These are phyloP conservation scores for Escallonia herrerae DNA, from an alignment of 129 eudicot species.

Conservation along the genomic window DNA sequence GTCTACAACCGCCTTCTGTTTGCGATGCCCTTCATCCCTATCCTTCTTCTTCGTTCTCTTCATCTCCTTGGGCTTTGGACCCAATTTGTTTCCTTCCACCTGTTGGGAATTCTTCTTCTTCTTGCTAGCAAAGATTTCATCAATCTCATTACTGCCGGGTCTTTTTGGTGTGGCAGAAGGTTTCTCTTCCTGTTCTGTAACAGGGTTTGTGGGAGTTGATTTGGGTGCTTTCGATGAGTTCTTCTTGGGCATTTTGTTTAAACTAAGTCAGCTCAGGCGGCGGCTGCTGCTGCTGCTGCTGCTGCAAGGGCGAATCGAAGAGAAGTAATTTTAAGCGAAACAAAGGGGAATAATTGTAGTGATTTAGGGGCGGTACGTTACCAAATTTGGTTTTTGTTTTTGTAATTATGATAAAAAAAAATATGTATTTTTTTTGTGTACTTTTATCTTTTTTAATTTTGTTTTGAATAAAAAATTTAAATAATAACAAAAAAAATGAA, in stretches of 20 bases:
- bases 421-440: no score
- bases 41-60: constrained; percentile 22
- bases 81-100: constrained; percentile 15
- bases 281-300: no score
- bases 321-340: no score
- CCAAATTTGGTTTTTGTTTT: no score
- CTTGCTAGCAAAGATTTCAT: constrained; percentile 62
- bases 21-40: constrained; percentile 10
- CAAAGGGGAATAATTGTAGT: no score
- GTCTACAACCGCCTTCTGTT: constrained; percentile 10
- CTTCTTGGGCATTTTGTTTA: constrained; percentile 41
- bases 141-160: constrained; percentile 51
- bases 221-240: constrained; percentile 25
- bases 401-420: no score
- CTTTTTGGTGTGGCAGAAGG: constrained; percentile 19
- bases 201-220: constrained; percentile 15
- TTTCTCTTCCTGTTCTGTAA: constrained; percentile 21
- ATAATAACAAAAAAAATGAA: no score
- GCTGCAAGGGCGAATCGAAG: no score
- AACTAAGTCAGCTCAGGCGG: not conserved
- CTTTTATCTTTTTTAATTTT: no score
- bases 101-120: constrained; percentile 56
- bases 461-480: no score
- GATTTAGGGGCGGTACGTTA: no score
- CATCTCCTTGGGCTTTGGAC: constrained; percentile 15